Base-by-base conservation (phyloP, 495 filamentous ascomycete species). In the Aspergillus diversus region DNA sequence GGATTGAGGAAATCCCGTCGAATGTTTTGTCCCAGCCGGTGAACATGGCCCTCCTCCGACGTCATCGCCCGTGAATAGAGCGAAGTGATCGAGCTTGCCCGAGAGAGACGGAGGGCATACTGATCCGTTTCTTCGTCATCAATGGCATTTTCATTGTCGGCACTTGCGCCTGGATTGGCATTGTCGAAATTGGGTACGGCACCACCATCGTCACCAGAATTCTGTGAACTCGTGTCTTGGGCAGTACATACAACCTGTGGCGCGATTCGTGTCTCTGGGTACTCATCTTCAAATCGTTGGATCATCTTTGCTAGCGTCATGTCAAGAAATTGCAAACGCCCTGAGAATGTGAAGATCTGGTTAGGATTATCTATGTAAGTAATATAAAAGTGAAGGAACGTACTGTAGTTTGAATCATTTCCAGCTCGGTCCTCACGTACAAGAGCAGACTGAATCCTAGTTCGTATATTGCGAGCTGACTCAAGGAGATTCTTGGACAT, bases 271-370 rank as follows among this genome's bases (percentile, higher is more conserved):
- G 89, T 94, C 70, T 98, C 95, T 11, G 95, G 95, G 69, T 92
- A 99, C 75, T 97, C 93, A 68, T 94, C 88, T 71, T 98, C 95
- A 64, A 99, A 99, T 17, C 95, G 91, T 69, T 90, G 86, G 70
- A 98, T 97, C 78, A 99, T 97, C 64, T 87, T 86, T 63, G 91
- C 84, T 7, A 99, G 84, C 2, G 95, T 98, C 55, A 90, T 82
- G 68, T 97, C 93, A 33, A 99, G 85, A 82, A 97, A 97, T 52
- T 91, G 83, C 31, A 99, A 87, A 62, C 91, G 90, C 47, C 87
- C 90, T 93, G 59, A 21, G 56, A 47, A 12, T 42, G 34, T 53
- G 37, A 31, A 55, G 48, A 12, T 21, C 9, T 17, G 17, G 60
- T 78, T 62, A 80, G 63, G 32, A 63, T 34, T 4, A 15, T 49